Conservation (phyloP, 2,329 filamentous ascomycete genomes). For the Gnomoniopsis smithogilvyi region DNA sequence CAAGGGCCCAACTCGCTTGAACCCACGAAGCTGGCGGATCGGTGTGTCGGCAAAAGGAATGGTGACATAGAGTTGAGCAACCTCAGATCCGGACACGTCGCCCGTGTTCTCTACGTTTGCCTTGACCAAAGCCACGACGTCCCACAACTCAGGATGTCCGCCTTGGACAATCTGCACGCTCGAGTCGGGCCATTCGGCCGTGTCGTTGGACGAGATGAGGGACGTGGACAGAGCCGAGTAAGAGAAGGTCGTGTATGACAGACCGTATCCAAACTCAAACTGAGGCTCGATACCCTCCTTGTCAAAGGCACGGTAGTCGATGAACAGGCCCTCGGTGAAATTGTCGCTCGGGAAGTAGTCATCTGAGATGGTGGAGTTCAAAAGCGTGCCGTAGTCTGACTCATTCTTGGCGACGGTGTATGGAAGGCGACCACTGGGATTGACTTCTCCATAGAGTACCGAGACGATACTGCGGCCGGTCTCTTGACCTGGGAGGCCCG, state of each 20-base stretch:
- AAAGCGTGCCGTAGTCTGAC: slow-evolving; percentile 43
- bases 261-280: slow-evolving; percentile 55
- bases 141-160: slow-evolving; percentile 46
- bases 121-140: slow-evolving; percentile 37
- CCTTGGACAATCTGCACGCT: slow-evolving; percentile 37
- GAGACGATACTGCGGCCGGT: slow-evolving; percentile 53
- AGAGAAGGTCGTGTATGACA: slow-evolving; percentile 53
- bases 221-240: slow-evolving; percentile 38
- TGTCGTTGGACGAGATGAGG: slow-evolving; percentile 39
- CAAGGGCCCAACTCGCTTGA: slow-evolving; percentile 52
- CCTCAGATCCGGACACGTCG: slow-evolving; percentile 38
- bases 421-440: slow-evolving; percentile 55
- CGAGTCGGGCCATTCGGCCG: slow-evolving; percentile 39
- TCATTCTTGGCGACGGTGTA: slow-evolving; percentile 59
- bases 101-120: slow-evolving; percentile 42
- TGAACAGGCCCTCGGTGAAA: slow-evolving; percentile 48
- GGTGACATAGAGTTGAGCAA: slow-evolving; percentile 45
- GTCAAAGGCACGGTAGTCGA: slow-evolving; percentile 56
- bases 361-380: slow-evolving; percentile 38
- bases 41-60: slow-evolving; percentile 45
- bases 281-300: slow-evolving; percentile 43
- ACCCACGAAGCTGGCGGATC: slow-evolving; percentile 59
- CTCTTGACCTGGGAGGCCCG: slow-evolving; percentile 63
- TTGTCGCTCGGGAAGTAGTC: slow-evolving; percentile 51
- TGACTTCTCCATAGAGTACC: slow-evolving; percentile 55